Percentiles rank a stretch among this genome's conserved stretches.
These are phyloP conservation scores for Linum tenue DNA, from an alignment of 345 rosid genomes.

Conservation along the genomic window DNA sequence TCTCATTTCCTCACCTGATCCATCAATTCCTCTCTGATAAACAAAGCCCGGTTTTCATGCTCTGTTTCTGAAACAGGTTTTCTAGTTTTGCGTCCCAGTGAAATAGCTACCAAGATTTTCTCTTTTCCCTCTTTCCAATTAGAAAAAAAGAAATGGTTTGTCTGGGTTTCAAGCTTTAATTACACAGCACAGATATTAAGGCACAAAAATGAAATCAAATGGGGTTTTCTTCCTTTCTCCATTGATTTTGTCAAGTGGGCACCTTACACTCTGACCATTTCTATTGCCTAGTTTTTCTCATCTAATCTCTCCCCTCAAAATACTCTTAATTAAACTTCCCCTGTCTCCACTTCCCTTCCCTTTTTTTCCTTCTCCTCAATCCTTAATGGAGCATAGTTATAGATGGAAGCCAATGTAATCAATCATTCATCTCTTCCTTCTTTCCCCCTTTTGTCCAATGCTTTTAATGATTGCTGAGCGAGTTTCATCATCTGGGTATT, in stretches of 20 bases:
- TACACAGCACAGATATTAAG: no score
- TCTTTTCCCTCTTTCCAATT: no score
- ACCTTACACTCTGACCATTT: slow-evolving; percentile 18
- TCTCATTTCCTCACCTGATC: background rate
- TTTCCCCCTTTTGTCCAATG: no score
- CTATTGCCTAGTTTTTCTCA: slow-evolving; percentile 27
- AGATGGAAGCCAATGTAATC: slow-evolving; percentile 20
- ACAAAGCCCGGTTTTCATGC: background rate
- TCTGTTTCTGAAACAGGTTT: background rate
- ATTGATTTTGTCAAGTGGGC: background rate
- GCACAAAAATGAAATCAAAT: background rate
- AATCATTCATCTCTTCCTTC: background rate
- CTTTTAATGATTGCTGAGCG: background rate
- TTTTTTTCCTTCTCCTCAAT: background rate
- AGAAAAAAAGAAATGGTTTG: no score
- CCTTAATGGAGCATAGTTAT: slow-evolving; percentile 17
- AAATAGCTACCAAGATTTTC: no score
- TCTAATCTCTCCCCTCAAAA: slow-evolving; percentile 4
- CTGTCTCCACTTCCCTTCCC: background rate
- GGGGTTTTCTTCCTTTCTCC: background rate
- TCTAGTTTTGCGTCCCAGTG: background rate
- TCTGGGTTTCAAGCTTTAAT: background rate
- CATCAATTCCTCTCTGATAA: background rate
- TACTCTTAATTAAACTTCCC: background rate
- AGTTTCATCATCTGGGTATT: background rate